Evolutionary conservation across 192 early-diverging fungal species (phyloP), one percentile per base, ranked within the genome.

Genomic region (Entomortierella lignicola): DNA sequence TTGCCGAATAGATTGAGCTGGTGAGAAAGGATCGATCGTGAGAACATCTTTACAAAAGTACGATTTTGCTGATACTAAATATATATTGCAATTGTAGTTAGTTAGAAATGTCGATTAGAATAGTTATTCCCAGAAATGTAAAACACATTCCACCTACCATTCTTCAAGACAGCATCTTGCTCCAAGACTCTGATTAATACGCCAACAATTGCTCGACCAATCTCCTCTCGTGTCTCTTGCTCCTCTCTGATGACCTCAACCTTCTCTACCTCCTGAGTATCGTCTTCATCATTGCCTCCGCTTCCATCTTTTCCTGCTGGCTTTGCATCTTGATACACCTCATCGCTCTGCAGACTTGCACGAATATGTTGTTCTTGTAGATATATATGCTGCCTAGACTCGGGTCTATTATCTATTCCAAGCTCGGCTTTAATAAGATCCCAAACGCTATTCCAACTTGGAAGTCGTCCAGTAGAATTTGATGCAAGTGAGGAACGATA

Each of bases 381-480:
- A 0, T 67, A 48, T 10, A 66, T 70, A 61, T 79, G 67, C 21
- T 79, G 75, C 32, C 29, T 65, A 15, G 75, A 60, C 10, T 79
- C 75, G 7, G 61, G 57, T 39, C 41, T 51, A 17, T 61, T 65
- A n/a, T 79, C 75, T 53, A 79, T 23, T 0, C 75, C 75, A 26
- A 79, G 50, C 17, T 69, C 61, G 2, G 67, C 57, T 30, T 55
- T 65, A 8, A 79, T 65, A 5, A 79, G 31, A 64, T 79, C 75
- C 75, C 75, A 79, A 6, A 69, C 53, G 47, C 54, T 59, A 30
- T 59, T 79, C 75, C 75, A 79, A 27, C 63, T 66, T 15, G 75
- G 75, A 2, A 79, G 63, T 2, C 75, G 66, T 13, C 56, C 61
- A 23, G 55, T 55, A 15, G 12, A 21, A 66, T 43, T 17, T 0